These are phyloP conservation scores for Begonia masoniana DNA, from an alignment of 306 rosid genomes.

Conservation along the genomic window DNA sequence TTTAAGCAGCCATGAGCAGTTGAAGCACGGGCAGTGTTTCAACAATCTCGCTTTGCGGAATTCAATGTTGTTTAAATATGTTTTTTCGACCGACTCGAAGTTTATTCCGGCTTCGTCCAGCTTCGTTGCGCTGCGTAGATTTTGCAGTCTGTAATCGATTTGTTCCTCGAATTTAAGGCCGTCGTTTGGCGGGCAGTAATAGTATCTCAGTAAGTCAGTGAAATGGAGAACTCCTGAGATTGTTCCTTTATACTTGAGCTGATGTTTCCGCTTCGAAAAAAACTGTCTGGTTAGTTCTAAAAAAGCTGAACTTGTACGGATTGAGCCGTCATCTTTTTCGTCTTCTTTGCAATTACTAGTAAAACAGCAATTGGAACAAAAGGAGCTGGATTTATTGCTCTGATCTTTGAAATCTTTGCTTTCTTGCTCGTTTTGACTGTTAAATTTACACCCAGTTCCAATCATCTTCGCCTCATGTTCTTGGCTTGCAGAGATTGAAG, in stretches of 20 bases:
- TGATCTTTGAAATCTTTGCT: neutral
- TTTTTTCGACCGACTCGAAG: conserved; percentile 12
- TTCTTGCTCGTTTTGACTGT: neutral
- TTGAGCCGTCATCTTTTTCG: neutral
- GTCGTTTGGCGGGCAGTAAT: conserved; percentile 10
- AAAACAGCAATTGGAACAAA: neutral
- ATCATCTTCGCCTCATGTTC: neutral
- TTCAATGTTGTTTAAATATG: conserved; percentile 12
- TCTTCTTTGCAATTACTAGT: neutral
- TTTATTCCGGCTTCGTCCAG: conserved; percentile 21
- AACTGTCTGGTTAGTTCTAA: neutral
- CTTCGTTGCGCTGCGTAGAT: neutral
- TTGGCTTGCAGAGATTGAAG: neutral
- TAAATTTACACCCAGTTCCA: no score
- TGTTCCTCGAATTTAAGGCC: neutral
- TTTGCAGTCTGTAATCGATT: neutral
- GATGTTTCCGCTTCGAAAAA: neutral
- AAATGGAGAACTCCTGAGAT: conserved; percentile 17
- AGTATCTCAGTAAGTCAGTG: conserved; percentile 32
- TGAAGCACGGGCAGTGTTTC: neutral
- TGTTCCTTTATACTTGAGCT: neutral
- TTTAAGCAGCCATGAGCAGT: conserved; percentile 10
- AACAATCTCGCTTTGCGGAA: conserved; percentile 7
- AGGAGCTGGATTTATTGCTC: neutral
- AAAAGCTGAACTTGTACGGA: neutral